These are phyloP conservation scores for Neohortaea acidophila DNA, from an alignment of 495 filamentous ascomycete species.

Conservation along the genomic window DNA sequence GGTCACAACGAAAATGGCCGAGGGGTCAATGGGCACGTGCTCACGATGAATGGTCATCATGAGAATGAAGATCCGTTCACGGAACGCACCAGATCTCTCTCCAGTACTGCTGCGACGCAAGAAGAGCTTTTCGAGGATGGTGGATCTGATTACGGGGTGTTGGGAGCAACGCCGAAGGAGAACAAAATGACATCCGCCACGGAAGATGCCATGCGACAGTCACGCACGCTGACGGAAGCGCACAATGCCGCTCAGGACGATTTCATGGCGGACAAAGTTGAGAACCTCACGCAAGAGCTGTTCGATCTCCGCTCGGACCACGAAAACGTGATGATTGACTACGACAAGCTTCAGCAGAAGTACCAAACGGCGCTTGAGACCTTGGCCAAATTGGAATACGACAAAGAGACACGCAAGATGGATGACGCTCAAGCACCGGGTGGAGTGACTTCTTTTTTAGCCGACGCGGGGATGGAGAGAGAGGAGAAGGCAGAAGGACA, in stretches of 20 bases:
- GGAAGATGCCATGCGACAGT: not conserved
- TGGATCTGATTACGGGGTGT: slow-evolving; percentile 3
- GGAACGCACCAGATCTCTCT: slow-evolving; percentile 4
- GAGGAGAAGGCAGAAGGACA: slow-evolving; percentile 42
- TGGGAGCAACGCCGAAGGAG: not conserved
- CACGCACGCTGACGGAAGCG: not conserved
- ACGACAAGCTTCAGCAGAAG: slow-evolving; percentile 66
- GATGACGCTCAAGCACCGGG: slow-evolving; percentile 32
- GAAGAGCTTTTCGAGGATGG: slow-evolving; percentile 12
- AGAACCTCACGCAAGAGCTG: slow-evolving; percentile 82
- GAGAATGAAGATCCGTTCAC: slow-evolving; percentile 19
- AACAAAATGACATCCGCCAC: slow-evolving; percentile 1
- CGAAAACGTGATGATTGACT: slow-evolving; percentile 67
- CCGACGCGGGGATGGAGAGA: slow-evolving; percentile 51
- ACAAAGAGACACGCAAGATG: slow-evolving; percentile 8
- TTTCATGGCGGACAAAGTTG: slow-evolving; percentile 83
- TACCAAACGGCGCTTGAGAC: slow-evolving; percentile 79
- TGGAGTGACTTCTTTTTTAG: slow-evolving; percentile 86
- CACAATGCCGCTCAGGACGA: slow-evolving; percentile 67
- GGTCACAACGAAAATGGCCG: slow-evolving; percentile 46
- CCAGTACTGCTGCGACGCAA: slow-evolving; percentile 4
- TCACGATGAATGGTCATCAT: slow-evolving; percentile 23
- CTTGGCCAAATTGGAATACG: slow-evolving; percentile 67
- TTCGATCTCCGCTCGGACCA: slow-evolving; percentile 82
- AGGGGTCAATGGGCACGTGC: slow-evolving; percentile 9